Evolutionary conservation across 163 green algal genomes (phyloP).

Genomic region (Botryococcus braunii): DNA sequence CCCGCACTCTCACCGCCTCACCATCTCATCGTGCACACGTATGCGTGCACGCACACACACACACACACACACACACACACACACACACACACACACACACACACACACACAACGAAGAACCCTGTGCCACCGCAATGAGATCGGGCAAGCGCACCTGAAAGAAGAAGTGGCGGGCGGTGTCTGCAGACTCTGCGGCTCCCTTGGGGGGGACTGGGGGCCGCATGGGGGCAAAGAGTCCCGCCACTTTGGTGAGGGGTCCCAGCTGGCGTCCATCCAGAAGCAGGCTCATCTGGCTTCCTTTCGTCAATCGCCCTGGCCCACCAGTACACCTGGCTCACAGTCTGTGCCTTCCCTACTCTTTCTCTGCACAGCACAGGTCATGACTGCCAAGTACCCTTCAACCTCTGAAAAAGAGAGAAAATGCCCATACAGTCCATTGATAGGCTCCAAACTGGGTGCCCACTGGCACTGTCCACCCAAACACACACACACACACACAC

Average conservation of each 20-base stretch:
- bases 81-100: constrained; percentile 1
- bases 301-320: constrained; percentile 11
- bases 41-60: too few species aligned
- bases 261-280: constrained; percentile 19
- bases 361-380: too few species aligned
- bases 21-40: too few species aligned
- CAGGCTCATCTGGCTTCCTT: constrained; percentile 5
- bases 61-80: too few species aligned
- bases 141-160: not conserved
- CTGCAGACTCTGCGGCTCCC: not conserved
- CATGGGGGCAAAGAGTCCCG: constrained; percentile 7
- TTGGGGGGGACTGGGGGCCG: not conserved
- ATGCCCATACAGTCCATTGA: too few species aligned
- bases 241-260: constrained; percentile 20
- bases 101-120: not conserved
- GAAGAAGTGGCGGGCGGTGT: constrained; percentile 1
- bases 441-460: too few species aligned
- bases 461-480: too few species aligned
- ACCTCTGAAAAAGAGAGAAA: too few species aligned
- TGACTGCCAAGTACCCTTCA: too few species aligned
- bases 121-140: not conserved
- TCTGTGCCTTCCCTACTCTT: too few species aligned
- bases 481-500: too few species aligned
- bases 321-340: too few species aligned
- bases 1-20: not conserved